Percentiles rank a stretch among this genome's conserved stretches.
Conservation (phyloP, 2,329 filamentous ascomycete genomes). For the Aspergillus viridinutans region DNA sequence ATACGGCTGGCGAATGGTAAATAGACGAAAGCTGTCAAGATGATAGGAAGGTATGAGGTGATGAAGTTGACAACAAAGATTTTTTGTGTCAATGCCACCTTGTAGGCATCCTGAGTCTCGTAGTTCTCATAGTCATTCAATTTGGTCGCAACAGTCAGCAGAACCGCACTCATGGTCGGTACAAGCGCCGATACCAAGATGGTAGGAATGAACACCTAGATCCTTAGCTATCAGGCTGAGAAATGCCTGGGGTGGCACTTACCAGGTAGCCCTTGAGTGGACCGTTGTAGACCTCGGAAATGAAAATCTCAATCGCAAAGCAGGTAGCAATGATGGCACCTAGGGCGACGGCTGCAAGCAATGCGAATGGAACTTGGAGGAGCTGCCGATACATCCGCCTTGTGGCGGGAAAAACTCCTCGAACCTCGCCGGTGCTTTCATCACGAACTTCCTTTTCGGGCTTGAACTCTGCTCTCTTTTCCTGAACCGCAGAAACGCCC, state of each 20-base stretch:
- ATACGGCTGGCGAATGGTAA: conserved; percentile 85
- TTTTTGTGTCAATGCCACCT: conserved; percentile 82
- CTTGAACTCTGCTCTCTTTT: conserved; percentile 70
- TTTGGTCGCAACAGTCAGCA: conserved; percentile 73
- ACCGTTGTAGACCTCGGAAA: conserved; percentile 89
- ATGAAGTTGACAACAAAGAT: conserved; percentile 98
- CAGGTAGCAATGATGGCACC: conserved; percentile 84
- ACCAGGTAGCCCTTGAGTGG: conserved; percentile 84
- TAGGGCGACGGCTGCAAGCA: conserved; percentile 68
- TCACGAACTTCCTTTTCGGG: conserved; percentile 75
- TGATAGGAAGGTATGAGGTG: conserved; percentile 85
- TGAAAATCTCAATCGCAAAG: conserved; percentile 95
- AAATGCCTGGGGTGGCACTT: conserved; percentile 28
- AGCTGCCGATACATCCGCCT: conserved; percentile 78
- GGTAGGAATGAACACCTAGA: conserved; percentile 79
- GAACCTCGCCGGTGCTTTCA: conserved; percentile 74
- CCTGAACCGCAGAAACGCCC: conserved; percentile 77
- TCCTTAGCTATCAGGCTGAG: neutral
- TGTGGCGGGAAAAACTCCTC: conserved; percentile 70
- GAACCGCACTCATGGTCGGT: conserved; percentile 72
- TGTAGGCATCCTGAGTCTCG: conserved; percentile 77
- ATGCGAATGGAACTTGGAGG: conserved; percentile 82
- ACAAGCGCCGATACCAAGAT: conserved; percentile 76
- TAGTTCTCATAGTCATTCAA: conserved; percentile 90
- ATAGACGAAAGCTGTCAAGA: conserved; percentile 91